These are phyloP conservation scores for Umbellularia californica DNA, from an alignment of 164 flowering plant genomes.

Conservation along the genomic window DNA sequence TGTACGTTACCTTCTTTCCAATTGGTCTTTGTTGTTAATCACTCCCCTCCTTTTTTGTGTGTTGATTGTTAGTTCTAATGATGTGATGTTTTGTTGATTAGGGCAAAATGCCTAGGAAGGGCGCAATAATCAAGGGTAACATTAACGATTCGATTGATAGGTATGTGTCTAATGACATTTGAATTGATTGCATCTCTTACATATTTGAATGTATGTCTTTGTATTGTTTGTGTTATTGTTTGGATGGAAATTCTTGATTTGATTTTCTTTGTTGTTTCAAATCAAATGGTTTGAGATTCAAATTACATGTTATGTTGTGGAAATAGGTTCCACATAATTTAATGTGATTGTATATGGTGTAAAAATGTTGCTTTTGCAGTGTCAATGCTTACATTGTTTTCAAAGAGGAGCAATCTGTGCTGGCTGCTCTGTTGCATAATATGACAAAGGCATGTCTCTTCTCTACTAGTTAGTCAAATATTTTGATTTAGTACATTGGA, in stretches of 20 bases:
- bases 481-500: no score
- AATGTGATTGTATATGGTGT: not conserved
- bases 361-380: constrained; percentile 39
- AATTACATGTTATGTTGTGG: no score
- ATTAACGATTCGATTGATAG: constrained; percentile 74
- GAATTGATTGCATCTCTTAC: not conserved
- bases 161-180: constrained; percentile 26
- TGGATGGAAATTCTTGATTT: no score
- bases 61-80: no score
- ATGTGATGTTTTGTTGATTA: constrained; percentile 21
- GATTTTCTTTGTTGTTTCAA: no score
- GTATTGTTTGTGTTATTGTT: no score
- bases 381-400: constrained; percentile 88
- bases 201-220: no score
- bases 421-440: constrained; percentile 75
- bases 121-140: constrained; percentile 62
- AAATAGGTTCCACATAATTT: not conserved
- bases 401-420: constrained; percentile 69
- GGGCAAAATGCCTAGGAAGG: constrained; percentile 82
- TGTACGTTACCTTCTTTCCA: constrained; percentile 42
- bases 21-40: not conserved
- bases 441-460: constrained; percentile 64
- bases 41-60: no score
- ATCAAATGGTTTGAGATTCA: not conserved
- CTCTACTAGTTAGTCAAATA: no score